Evolutionary conservation across 768 basidiomycete species (phyloP).

Genomic region (Mycena chlorophos): DNA sequence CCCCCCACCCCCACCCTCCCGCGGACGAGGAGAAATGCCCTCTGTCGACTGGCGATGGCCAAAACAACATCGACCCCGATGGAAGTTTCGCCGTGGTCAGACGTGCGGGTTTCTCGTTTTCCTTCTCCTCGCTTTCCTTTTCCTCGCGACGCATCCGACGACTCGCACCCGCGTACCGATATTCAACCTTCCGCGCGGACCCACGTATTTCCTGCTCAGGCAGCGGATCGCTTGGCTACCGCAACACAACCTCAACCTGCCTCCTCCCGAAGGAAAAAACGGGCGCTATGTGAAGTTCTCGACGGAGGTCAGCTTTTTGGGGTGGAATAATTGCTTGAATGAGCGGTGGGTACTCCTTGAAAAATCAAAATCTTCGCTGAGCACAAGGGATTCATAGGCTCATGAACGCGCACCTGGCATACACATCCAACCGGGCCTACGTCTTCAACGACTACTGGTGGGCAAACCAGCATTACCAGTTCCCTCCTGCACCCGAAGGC

Average conservation of each 20-base stretch:
- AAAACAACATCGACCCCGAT: too few relatives aligned
- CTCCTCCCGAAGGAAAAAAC: conserved; percentile 46
- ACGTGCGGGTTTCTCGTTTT: too few relatives aligned
- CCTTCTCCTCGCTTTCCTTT: background rate
- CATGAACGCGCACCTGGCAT: conserved; percentile 32
- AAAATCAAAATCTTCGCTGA: background rate
- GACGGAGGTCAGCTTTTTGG: conserved; percentile 35
- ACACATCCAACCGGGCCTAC: conserved; percentile 30
- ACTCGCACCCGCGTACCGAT: background rate
- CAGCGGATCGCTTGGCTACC: conserved; percentile 45
- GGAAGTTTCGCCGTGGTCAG: too few relatives aligned
- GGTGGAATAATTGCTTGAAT: conserved; percentile 46
- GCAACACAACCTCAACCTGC: conserved; percentile 48
- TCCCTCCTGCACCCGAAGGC: background rate
- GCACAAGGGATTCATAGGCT: conserved; percentile 15
- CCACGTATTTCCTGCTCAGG: conserved; percentile 36
- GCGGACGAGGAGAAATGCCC: too few relatives aligned
- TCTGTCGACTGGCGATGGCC: too few relatives aligned
- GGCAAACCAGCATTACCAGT: background rate
- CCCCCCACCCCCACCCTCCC: too few relatives aligned
- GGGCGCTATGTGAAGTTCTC: conserved; percentile 51
- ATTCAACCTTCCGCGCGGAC: conserved; percentile 27
- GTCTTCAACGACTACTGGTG: conserved; percentile 24
- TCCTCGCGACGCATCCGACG: background rate
- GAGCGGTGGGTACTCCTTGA: conserved; percentile 37